phyloP scores from a whole-genome alignment of 768 basidiomycete genomes.

The Clitopilus hobsonii region DNA sequence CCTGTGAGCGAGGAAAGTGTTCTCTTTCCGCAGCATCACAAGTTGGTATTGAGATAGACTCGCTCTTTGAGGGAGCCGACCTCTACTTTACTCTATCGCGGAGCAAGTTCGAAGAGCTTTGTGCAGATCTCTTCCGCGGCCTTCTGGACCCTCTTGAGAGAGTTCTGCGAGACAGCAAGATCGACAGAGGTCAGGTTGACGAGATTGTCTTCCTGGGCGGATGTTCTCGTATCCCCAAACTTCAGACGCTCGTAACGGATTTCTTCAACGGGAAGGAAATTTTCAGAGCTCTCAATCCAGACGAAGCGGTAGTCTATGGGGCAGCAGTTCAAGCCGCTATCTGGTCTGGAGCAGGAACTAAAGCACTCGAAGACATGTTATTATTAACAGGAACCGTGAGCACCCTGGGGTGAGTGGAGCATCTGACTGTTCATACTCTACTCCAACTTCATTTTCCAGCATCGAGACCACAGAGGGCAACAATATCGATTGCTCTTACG shows the following conservation, averaged over 20 bases:
- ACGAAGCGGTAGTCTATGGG: slow-evolving; percentile 98
- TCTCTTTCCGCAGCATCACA: slow-evolving; percentile 95
- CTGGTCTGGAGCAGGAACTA: slow-evolving; percentile 95
- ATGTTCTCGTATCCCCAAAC: slow-evolving; percentile 96
- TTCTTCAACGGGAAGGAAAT: slow-evolving; percentile 99
- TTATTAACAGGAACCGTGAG: slow-evolving; percentile 90
- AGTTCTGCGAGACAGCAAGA: slow-evolving; percentile 96
- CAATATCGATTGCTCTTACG: neutral
- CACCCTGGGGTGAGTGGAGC: slow-evolving; percentile 59
- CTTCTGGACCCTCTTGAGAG: slow-evolving; percentile 96
- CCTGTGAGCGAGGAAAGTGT: slow-evolving; percentile 98
- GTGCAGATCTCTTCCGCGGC: slow-evolving; percentile 90
- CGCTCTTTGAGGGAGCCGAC: slow-evolving; percentile 94
- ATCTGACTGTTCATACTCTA: slow-evolving; percentile 17
- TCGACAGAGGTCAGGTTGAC: slow-evolving; percentile 92
- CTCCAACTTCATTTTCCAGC: slow-evolving; percentile 34
- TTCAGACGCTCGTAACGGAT: slow-evolving; percentile 95
- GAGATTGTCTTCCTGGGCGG: slow-evolving; percentile 98
- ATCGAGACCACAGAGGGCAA: slow-evolving; percentile 88
- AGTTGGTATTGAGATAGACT: slow-evolving; percentile 97
- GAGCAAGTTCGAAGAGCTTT: slow-evolving; percentile 95
- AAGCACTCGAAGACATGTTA: slow-evolving; percentile 94
- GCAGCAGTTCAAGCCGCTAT: slow-evolving; percentile 98
- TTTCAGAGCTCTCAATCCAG: slow-evolving; percentile 99
- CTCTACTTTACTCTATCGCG: slow-evolving; percentile 98